phyloP scores from a whole-genome alignment of 768 basidiomycete genomes.

The Lyophyllum semitale region DNA sequence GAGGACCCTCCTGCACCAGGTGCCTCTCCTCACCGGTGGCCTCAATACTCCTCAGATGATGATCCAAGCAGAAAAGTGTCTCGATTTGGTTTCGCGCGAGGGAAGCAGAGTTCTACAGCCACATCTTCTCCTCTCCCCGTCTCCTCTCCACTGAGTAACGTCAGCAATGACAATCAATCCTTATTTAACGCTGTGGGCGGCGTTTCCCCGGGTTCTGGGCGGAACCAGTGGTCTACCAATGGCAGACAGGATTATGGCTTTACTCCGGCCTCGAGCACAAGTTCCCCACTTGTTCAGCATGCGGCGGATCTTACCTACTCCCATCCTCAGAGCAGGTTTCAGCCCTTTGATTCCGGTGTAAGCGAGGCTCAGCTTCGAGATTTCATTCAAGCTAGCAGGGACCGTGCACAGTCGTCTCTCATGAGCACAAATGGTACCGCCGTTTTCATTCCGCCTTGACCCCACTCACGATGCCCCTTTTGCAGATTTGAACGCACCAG shows the following conservation, averaged over 20 bases:
- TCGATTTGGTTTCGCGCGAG: conserved; percentile 79
- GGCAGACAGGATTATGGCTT: conserved; percentile 44
- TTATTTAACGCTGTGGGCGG: conserved; percentile 43
- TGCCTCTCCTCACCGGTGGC: conserved; percentile 30
- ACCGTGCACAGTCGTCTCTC: conserved; percentile 41
- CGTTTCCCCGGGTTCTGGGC: conserved; percentile 31
- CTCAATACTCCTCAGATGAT: conserved; percentile 48
- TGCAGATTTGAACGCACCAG: conserved; percentile 16
- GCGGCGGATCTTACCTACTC: conserved; percentile 40
- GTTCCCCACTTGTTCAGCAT: conserved; percentile 51
- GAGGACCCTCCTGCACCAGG: conserved; percentile 47
- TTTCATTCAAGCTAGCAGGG: conserved; percentile 71
- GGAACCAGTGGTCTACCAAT: conserved; percentile 43
- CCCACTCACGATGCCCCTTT: neutral
- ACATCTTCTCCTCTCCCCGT: conserved; percentile 62
- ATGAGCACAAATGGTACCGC: conserved; percentile 17
- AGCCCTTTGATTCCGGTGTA: conserved; percentile 55
- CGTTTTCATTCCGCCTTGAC: conserved; percentile 23
- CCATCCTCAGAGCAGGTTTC: conserved; percentile 48
- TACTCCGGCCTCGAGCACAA: conserved; percentile 29
- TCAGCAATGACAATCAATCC: conserved; percentile 47
- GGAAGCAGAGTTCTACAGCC: conserved; percentile 59
- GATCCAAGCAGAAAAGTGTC: conserved; percentile 70
- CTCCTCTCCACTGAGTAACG: conserved; percentile 53
- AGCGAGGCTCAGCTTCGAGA: conserved; percentile 80